Evolutionary conservation across 257 asterid genomes (phyloP).

Genomic region (Penstemon barbatus): DNA sequence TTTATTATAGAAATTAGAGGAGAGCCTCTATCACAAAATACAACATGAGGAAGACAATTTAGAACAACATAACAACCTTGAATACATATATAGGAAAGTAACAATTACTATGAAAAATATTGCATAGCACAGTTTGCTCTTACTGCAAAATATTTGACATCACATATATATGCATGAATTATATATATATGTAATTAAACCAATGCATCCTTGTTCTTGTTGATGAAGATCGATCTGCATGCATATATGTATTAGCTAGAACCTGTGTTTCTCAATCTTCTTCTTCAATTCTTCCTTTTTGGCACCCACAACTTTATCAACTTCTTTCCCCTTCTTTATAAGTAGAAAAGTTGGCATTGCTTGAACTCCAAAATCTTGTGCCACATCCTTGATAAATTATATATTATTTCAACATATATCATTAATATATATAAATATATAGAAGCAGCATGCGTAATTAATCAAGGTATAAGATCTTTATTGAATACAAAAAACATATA

Average conservation of each 20-base stretch:
- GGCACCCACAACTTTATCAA: constrained; percentile 60
- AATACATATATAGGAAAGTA: too few relatives aligned
- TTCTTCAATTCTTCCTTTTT: constrained; percentile 52
- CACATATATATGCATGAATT: too few relatives aligned
- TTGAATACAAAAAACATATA: neutral
- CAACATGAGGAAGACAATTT: too few relatives aligned
- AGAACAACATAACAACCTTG: too few relatives aligned
- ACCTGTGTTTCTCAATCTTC: constrained; percentile 57
- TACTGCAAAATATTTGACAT: too few relatives aligned
- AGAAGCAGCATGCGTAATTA: neutral
- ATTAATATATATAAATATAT: neutral
- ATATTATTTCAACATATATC: neutral
- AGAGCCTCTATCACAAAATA: too few relatives aligned
- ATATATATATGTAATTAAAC: too few relatives aligned
- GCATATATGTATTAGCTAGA: constrained; percentile 25
- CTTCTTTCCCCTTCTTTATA: constrained; percentile 55
- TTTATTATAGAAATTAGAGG: too few relatives aligned
- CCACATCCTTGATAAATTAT: constrained; percentile 48
- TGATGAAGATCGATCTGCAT: neutral
- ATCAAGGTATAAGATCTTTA: neutral
- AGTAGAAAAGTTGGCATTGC: constrained; percentile 67
- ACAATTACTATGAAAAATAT: too few relatives aligned
- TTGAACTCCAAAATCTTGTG: constrained; percentile 56
- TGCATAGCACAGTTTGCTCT: too few relatives aligned
- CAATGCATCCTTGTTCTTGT: neutral